A percentile compares a stretch with the other conserved stretches of the same genome.
Conservation (phyloP, 108 stramenopile genomes). For the Epithemia pelagica region DNA sequence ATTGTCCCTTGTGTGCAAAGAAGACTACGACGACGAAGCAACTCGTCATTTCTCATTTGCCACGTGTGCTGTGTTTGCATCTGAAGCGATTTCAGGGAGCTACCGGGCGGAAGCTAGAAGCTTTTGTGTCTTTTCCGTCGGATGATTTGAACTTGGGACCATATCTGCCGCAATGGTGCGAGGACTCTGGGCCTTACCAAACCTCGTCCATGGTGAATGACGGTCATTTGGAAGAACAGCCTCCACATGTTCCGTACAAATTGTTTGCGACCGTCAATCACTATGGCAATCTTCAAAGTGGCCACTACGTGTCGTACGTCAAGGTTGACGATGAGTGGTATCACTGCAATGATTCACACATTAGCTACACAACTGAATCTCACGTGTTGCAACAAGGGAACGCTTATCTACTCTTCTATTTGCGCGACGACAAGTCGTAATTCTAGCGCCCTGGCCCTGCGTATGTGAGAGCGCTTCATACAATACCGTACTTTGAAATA, state of each 20-base stretch:
- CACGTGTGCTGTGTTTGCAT: conserved; percentile 69
- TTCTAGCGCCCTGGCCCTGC: no score
- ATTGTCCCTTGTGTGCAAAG: conserved; percentile 51
- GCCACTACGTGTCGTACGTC: conserved; percentile 61
- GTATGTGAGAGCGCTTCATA: no score
- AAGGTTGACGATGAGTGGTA: conserved; percentile 69
- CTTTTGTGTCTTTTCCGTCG: conserved; percentile 70
- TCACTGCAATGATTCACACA: conserved; percentile 63
- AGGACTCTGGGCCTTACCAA: conserved; percentile 1
- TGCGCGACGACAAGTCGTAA: conserved; percentile 12
- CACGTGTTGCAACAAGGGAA: conserved; percentile 46
- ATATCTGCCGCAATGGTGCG: conserved; percentile 70
- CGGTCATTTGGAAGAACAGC: conserved; percentile 8
- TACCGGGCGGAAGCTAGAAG: conserved; percentile 60
- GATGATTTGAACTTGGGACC: conserved; percentile 62
- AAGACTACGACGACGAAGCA: conserved; percentile 60
- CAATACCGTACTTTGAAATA: no score
- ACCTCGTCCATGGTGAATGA: neutral
- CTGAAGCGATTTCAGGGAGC: conserved; percentile 76
- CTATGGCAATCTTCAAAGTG: conserved; percentile 60
- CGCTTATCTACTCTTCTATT: conserved; percentile 77
- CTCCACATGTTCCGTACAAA: conserved; percentile 56
- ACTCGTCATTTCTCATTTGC: conserved; percentile 64
- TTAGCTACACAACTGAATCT: conserved; percentile 32
- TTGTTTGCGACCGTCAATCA: conserved; percentile 77